Conservation (phyloP, 1,284 basidiomycete species). For the Exobasidium rhododendri region DNA sequence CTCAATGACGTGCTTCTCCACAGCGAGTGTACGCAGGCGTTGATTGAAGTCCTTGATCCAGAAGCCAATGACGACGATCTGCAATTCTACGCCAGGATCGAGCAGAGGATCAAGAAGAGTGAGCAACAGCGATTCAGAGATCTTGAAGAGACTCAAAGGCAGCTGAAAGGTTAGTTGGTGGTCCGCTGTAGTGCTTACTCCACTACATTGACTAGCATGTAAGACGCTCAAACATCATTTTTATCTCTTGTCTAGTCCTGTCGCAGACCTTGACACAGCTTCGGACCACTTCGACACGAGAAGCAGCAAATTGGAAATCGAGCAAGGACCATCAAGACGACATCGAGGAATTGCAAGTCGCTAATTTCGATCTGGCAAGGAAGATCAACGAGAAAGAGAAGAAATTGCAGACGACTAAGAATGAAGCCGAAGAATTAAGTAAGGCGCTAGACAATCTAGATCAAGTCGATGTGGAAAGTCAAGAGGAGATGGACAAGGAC, state of each 20-base stretch:
- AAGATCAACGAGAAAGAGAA: conserved; percentile 1
- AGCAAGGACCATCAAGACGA: background rate
- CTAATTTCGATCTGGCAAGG: conserved; percentile 6
- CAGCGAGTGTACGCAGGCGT: conserved; percentile 3
- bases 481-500: conserved; percentile 12
- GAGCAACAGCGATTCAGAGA: background rate
- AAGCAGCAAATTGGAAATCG: conserved; percentile 6
- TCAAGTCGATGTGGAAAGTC: conserved; percentile 5
- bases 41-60: conserved; percentile 4
- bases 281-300: background rate
- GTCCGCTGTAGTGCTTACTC: no score
- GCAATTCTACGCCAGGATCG: background rate
- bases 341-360: conserved; percentile 4
- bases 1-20: background rate
- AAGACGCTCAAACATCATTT: no score
- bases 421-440: background rate
- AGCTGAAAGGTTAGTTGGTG: conserved; percentile 3
- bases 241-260: background rate
- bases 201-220: no score
- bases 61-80: conserved; percentile 10
- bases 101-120: background rate
- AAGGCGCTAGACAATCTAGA: conserved; percentile 1
- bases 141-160: background rate
- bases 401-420: background rate
- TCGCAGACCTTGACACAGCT: conserved; percentile 1